These are phyloP conservation scores for Carex kokanica DNA, from an alignment of 176 grass and related monocot genomes.

Conservation along the genomic window DNA sequence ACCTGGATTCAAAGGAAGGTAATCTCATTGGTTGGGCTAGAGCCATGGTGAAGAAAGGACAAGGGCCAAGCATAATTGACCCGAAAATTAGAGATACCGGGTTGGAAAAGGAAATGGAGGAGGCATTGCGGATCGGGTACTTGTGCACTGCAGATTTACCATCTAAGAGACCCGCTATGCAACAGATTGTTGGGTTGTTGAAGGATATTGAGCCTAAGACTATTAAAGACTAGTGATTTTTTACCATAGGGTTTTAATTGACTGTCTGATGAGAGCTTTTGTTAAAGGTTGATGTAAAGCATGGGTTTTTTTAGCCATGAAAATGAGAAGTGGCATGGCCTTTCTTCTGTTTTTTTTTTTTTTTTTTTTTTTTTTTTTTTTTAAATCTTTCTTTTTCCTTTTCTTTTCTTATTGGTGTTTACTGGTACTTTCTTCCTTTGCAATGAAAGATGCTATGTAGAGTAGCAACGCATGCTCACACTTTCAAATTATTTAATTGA, in stretches of 20 bases:
- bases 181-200: conserved; percentile 91
- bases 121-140: conserved; percentile 79
- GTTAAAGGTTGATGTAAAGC: conserved; percentile 25
- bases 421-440: conserved; percentile 17
- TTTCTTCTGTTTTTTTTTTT: neutral
- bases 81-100: conserved; percentile 64
- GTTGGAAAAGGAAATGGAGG: conserved; percentile 68
- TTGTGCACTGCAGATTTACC: conserved; percentile 83
- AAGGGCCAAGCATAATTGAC: conserved; percentile 57
- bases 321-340: conserved; percentile 7
- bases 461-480: conserved; percentile 21
- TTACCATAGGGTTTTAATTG: conserved; percentile 17
- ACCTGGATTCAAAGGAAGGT: conserved; percentile 49
- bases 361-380: neutral
- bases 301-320: conserved; percentile 16
- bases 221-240: conserved; percentile 34
- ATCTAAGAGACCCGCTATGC: conserved; percentile 89
- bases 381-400: neutral
- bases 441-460: conserved; percentile 24
- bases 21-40: conserved; percentile 76
- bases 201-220: conserved; percentile 92
- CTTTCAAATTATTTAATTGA: neutral
- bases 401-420: conserved; percentile 3
- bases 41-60: conserved; percentile 70
- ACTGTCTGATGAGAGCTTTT: conserved; percentile 26